Base-by-base conservation (phyloP, 345 rosid species). In the Barbarea vulgaris region DNA sequence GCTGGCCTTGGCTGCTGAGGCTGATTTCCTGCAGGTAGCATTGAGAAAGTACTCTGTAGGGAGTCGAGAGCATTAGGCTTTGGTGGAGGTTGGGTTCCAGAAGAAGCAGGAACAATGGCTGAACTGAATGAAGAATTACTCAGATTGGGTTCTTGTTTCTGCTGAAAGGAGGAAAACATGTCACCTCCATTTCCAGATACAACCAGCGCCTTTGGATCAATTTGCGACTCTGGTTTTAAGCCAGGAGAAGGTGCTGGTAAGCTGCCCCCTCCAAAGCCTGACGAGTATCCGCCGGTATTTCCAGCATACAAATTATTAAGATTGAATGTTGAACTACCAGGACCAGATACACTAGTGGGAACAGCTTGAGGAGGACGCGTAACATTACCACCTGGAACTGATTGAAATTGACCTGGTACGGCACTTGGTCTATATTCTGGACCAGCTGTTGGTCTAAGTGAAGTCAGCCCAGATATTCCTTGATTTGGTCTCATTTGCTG, bases 151-250 rank as follows among this genome's bases (percentile, higher is more conserved):
- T 84, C 90, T 80, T 82, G 86, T 67, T 79, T 87, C 53, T 66
- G 70, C 47, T 81, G 76, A 79, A 83, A 62, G 11, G 87, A 54
- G 75, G 96, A 87, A 82, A 86, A 85, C 64, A 84, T 69, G 68
- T 82, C 89, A 62, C 79, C 84, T 64, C 90, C 93, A 87, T 82
- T 89, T 67, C 94, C 97, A 81, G 96, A 83, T 70, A 76, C 78
- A 75, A 64, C 89, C 46, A 64, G 64, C 41, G 85, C 79, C 70
- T 78, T 91, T 41, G 92, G 77, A 84, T 79, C 85, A 75, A 75
- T 70, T 52, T 73, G 79, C 76, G 84, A 34, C 56, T 68, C 93
- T 18, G 81, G 82, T 64, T 70, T 86, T 31, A 77, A 33, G 56
- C 82, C 70, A 69, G 81, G 80, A 30, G 78, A 70, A 7, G 84